phyloP scores from a whole-genome alignment of 352 stramenopile genomes.

The Aphanomyces euteiches region DNA sequence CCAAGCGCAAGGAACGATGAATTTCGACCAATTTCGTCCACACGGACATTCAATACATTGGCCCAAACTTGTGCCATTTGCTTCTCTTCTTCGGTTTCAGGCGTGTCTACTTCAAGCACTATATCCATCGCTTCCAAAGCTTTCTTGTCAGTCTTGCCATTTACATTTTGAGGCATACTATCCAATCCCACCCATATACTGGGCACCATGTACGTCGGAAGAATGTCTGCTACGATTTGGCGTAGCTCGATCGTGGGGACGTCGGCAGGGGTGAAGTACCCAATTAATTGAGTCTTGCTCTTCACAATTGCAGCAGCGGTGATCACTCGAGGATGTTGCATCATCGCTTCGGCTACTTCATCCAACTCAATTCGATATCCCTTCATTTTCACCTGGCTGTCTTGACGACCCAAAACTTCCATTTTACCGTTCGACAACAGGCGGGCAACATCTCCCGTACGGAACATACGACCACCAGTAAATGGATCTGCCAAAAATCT shows the following conservation, averaged over 20 bases:
- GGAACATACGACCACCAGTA: slow-evolving; percentile 82
- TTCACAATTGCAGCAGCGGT: slow-evolving; percentile 48
- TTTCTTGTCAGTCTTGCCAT: slow-evolving; percentile 89
- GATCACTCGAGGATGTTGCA: slow-evolving; percentile 40
- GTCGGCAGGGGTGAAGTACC: slow-evolving; percentile 84
- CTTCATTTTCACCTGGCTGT: slow-evolving; percentile 77
- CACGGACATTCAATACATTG: background rate
- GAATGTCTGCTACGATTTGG: slow-evolving; percentile 65
- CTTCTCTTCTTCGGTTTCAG: background rate
- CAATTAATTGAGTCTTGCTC: slow-evolving; percentile 81
- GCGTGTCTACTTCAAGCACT: background rate
- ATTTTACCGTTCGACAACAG: slow-evolving; percentile 89
- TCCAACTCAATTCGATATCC: slow-evolving; percentile 80
- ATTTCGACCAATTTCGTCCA: background rate
- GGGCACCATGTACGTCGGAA: slow-evolving; percentile 80
- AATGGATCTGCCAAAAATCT: slow-evolving; percentile 53
- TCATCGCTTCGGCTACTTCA: slow-evolving; percentile 64
- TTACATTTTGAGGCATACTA: slow-evolving; percentile 73
- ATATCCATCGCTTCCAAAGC: background rate
- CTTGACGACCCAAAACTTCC: slow-evolving; percentile 69
- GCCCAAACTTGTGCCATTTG: background rate
- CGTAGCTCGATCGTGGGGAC: slow-evolving; percentile 64
- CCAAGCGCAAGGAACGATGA: background rate
- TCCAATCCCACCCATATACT: slow-evolving; percentile 76
- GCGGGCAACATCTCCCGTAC: slow-evolving; percentile 88